A percentile compares a stretch with the other conserved stretches of the same genome.
These are phyloP conservation scores for Alternaria sp. DNA, from an alignment of 2,329 filamentous ascomycete species.

Conservation along the genomic window DNA sequence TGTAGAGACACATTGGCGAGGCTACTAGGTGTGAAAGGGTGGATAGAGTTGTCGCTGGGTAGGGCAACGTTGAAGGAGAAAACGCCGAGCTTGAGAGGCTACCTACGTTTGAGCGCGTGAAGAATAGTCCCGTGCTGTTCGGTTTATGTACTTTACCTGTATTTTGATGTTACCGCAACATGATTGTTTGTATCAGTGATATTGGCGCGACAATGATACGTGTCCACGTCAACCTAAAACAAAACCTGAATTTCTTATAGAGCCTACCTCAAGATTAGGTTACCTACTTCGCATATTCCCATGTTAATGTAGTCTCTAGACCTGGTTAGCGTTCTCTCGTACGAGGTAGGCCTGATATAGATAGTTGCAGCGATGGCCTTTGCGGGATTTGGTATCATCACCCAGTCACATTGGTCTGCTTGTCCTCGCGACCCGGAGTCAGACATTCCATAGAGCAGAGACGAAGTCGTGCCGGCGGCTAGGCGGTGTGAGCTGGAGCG, in stretches of 20 bases:
- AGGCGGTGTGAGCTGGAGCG: not conserved
- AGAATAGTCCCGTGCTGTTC: too few species aligned
- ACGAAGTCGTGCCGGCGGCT: not conserved
- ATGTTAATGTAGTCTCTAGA: too few species aligned
- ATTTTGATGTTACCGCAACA: not conserved
- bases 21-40: not conserved
- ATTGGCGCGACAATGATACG: not conserved
- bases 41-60: not conserved
- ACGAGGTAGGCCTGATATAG: too few species aligned
- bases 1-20: conserved; percentile 11
- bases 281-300: too few species aligned
- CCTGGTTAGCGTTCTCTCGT: too few species aligned
- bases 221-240: too few species aligned
- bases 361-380: too few species aligned
- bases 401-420: not conserved
- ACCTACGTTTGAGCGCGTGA: too few species aligned
- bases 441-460: not conserved
- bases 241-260: too few species aligned
- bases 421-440: not conserved
- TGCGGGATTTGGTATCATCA: not conserved
- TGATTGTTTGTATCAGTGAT: not conserved
- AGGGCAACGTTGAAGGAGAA: not conserved
- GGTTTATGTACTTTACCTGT: not conserved
- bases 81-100: not conserved
- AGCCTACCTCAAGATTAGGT: too few species aligned